Conservation (phyloP, 2,329 filamentous ascomycete species). For the Penicillium decumbens region DNA sequence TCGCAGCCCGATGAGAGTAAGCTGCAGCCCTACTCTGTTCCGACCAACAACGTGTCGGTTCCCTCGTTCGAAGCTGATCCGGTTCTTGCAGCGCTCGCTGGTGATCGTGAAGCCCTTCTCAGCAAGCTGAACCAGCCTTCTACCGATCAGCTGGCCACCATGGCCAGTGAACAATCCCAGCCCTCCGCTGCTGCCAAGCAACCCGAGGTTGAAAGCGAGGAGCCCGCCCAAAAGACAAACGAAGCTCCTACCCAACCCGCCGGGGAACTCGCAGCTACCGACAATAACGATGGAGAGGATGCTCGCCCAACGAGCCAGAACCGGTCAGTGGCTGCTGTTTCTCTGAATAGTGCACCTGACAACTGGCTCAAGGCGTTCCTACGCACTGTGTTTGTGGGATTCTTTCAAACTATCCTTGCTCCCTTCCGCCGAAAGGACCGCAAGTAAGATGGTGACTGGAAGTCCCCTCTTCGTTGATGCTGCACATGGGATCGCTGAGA, state of each 20-base stretch:
- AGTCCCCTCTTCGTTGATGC: slow-evolving; percentile 6
- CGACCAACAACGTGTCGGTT: slow-evolving; percentile 21
- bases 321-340: slow-evolving; percentile 39
- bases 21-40: slow-evolving; percentile 13
- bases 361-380: slow-evolving; percentile 41
- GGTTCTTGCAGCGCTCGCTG: slow-evolving; percentile 29
- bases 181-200: slow-evolving; percentile 61
- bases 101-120: slow-evolving; percentile 33
- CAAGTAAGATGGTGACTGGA: slow-evolving; percentile 24
- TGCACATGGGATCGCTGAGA: slow-evolving; percentile 3
- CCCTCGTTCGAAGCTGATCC: slow-evolving; percentile 33
- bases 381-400: slow-evolving; percentile 39
- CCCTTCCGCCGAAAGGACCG: slow-evolving; percentile 34
- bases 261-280: slow-evolving; percentile 9
- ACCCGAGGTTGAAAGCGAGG: slow-evolving; percentile 11
- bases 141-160: slow-evolving; percentile 25
- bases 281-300: slow-evolving; percentile 24
- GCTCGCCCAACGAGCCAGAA: slow-evolving; percentile 34
- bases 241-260: slow-evolving; percentile 12
- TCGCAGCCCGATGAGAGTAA: slow-evolving; percentile 22
- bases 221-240: slow-evolving; percentile 11
- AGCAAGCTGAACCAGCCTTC: slow-evolving; percentile 30
- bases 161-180: slow-evolving; percentile 98
- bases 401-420: slow-evolving; percentile 39
- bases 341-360: slow-evolving; percentile 36